Percentiles rank a stretch among this genome's conserved stretches.
phyloP scores from a whole-genome alignment of 768 basidiomycete species.

The Lactarius psammicola region DNA sequence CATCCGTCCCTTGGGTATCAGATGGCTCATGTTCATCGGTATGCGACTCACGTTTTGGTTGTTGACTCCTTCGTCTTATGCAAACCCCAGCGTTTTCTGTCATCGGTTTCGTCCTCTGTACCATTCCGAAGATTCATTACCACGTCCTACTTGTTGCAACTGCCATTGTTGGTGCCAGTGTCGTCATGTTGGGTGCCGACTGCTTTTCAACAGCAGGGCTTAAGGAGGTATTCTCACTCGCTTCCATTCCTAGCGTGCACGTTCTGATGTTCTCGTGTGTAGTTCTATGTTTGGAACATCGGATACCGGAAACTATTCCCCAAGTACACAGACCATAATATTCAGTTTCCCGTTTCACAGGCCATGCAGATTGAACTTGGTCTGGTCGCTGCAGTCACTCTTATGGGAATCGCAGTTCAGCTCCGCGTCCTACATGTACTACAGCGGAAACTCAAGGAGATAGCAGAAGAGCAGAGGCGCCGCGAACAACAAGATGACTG shows the following conservation, averaged over 20 bases:
- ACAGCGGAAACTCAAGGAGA: constrained; percentile 75
- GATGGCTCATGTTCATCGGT: constrained; percentile 93
- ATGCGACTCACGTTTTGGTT: constrained; percentile 31
- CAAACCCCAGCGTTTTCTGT: constrained; percentile 58
- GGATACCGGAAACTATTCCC: constrained; percentile 82
- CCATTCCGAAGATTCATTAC: constrained; percentile 84
- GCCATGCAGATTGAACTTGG: constrained; percentile 94
- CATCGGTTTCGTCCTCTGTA: constrained; percentile 77
- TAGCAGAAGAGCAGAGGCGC: constrained; percentile 67
- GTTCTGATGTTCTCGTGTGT: constrained; percentile 24
- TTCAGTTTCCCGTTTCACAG: constrained; percentile 80
- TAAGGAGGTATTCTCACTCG: constrained; percentile 64
- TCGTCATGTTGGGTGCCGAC: constrained; percentile 90
- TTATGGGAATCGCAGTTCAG: constrained; percentile 90
- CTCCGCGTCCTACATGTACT: constrained; percentile 81
- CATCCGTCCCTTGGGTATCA: constrained; percentile 69
- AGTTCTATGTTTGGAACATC: constrained; percentile 97
- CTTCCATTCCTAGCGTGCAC: not conserved
- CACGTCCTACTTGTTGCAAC: constrained; percentile 84
- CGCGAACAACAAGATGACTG: constrained; percentile 75
- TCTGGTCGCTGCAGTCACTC: constrained; percentile 74
- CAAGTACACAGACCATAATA: constrained; percentile 63
- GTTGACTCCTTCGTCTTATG: constrained; percentile 29
- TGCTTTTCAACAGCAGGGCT: constrained; percentile 89
- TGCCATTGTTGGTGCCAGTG: constrained; percentile 85